A percentile compares a stretch with the other conserved stretches of the same genome.
These are phyloP conservation scores for Neophaeococcomyces aloes DNA, from an alignment of 2,329 filamentous ascomycete species.

Conservation along the genomic window DNA sequence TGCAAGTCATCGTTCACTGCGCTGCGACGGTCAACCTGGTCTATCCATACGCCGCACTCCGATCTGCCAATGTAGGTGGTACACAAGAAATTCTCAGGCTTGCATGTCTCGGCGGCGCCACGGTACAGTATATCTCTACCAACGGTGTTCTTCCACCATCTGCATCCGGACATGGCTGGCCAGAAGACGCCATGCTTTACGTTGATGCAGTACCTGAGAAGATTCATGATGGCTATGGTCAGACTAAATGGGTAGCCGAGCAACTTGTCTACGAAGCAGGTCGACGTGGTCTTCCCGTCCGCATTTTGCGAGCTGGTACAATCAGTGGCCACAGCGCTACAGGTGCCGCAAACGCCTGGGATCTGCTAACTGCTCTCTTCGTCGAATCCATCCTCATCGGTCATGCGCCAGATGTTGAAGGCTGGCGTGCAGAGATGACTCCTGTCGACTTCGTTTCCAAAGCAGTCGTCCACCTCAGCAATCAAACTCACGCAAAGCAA, in stretches of 20 bases:
- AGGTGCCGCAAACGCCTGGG: slow-evolving; percentile 67
- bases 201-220: slow-evolving; percentile 59
- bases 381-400: slow-evolving; percentile 68
- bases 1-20: slow-evolving; percentile 67
- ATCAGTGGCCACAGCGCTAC: slow-evolving; percentile 68
- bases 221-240: slow-evolving; percentile 62
- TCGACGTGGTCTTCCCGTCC: slow-evolving; percentile 57
- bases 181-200: slow-evolving; percentile 56
- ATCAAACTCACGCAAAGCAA: slow-evolving; percentile 52
- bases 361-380: slow-evolving; percentile 64
- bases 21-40: slow-evolving; percentile 71
- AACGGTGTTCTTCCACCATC: slow-evolving; percentile 69
- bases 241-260: slow-evolving; percentile 74
- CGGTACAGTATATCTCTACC: slow-evolving; percentile 68
- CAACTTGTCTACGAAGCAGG: slow-evolving; percentile 61
- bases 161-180: slow-evolving; percentile 57
- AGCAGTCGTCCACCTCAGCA: slow-evolving; percentile 59
- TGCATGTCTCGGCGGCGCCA: slow-evolving; percentile 56
- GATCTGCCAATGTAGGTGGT: slow-evolving; percentile 67
- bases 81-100: slow-evolving; percentile 64
- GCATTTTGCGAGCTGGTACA: slow-evolving; percentile 63
- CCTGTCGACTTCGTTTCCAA: slow-evolving; percentile 72
- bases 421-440: slow-evolving; percentile 75
- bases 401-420: slow-evolving; percentile 57
- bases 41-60: slow-evolving; percentile 64